Evolutionary conservation across 331 rosid species (phyloP).

Genomic region (Phaseolus coccineus): DNA sequence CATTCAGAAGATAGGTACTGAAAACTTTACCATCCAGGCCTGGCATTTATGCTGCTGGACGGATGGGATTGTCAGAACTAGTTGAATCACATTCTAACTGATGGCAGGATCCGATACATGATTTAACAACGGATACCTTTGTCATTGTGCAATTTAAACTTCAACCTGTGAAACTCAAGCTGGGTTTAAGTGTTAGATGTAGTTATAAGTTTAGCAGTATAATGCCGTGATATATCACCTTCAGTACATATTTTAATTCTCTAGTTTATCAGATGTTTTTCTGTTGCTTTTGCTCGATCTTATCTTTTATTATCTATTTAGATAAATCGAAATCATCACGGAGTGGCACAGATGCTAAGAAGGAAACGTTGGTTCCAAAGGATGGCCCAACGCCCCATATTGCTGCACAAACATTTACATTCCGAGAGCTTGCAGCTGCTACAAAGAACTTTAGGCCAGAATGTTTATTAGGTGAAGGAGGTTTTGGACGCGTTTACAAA

Average conservation of each 20-base stretch:
- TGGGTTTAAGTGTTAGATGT: slow-evolving; percentile 23
- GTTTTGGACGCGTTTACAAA: slow-evolving; percentile 96
- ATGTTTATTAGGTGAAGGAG: slow-evolving; percentile 93
- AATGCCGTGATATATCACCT: slow-evolving; percentile 7
- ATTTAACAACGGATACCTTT: slow-evolving; percentile 31
- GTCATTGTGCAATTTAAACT: slow-evolving; percentile 33
- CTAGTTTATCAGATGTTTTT: slow-evolving; percentile 19
- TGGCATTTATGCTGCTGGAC: slow-evolving; percentile 2
- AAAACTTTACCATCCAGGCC: slow-evolving; percentile 19
- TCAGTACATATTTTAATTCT: slow-evolving; percentile 19
- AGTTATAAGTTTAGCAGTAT: slow-evolving; percentile 3
- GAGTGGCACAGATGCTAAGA: slow-evolving; percentile 74
- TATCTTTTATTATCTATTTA: slow-evolving; percentile 45
- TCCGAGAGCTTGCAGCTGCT: slow-evolving; percentile 96
- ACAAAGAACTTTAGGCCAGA: slow-evolving; percentile 92
- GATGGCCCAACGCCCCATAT: slow-evolving; percentile 89
- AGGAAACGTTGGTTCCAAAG: slow-evolving; percentile 76
- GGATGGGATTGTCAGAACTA: slow-evolving; percentile 27
- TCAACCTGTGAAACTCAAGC: slow-evolving; percentile 8
- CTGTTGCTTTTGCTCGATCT: slow-evolving; percentile 7
- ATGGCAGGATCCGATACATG: slow-evolving; percentile 22
- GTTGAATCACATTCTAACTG: slow-evolving; percentile 27
- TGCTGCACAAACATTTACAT: slow-evolving; percentile 99
- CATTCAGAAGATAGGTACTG: slow-evolving; percentile 34
- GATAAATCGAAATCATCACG: slow-evolving; percentile 77